Base-by-base conservation (phyloP, 2,329 filamentous ascomycete species). In the Didymella exigua region DNA sequence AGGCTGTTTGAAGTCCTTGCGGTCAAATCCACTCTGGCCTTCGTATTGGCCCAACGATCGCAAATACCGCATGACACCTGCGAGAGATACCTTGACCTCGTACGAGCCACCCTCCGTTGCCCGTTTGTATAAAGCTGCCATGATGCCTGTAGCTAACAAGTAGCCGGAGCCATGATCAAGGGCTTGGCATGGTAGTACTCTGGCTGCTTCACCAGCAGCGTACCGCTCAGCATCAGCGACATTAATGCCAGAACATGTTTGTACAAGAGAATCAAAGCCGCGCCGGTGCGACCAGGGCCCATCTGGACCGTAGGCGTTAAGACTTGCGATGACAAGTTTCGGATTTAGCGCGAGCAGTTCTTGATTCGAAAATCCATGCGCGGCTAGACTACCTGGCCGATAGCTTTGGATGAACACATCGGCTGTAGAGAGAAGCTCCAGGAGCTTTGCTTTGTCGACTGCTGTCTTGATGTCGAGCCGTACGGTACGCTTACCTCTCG, bases 101-200 rank as follows among this genome's bases (percentile, higher is more conserved):
- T 81, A 86, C 0, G 78, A 75, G 0, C 81, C 79, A 1, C 81
- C 81, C 16, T 77, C 72, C 0, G 59, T 70, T 0, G 76, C 76
- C 13, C 78, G 75, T 44, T 76, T 77, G 54, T 83, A 81, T 4
- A 86, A 37, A 0, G 83, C 82, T 0, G 82, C 79, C 21, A 76
- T 70, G 2, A 86, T 76, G 0, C 84, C 83, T 0, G 81, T 72
- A 0, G 83, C 82, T 0, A 86, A 75, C 18, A 86, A 73, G 49
- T 83, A 86, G 0, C 84, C 84, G 0, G 76, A 76, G 0, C 77
- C 81, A 56, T 86, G 82, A 62, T 86, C 84, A 0, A 86, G 74
- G 0, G 80, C 83, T 66, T 86, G 84, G 49, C 79, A 83, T 0
- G 84, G 84, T 27, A 78, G 71, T 0, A 77, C 70, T 1, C 76